Base-by-base conservation (phyloP, 352 stramenopile species). In the Aphanomyces invadans region DNA sequence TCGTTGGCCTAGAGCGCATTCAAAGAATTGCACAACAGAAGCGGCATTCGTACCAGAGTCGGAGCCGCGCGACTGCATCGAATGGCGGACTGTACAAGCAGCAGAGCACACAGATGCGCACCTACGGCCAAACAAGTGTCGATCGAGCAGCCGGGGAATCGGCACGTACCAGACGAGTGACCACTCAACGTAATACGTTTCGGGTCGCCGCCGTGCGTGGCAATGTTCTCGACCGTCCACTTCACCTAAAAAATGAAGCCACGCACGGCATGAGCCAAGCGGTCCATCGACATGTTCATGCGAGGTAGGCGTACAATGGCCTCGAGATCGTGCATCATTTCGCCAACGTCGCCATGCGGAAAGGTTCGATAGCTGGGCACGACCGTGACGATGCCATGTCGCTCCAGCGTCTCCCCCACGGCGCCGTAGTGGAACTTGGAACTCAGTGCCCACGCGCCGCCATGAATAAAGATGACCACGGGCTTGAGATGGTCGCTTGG, bases 321-420 rank as follows among this genome's bases (percentile, higher is more conserved):
- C 33, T 96, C 76, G 15, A 96, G 74, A 74, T 98, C 90, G 42
- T 93, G 56, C 26, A 95, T 76, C 87, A 97, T 97, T 38, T 94
- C 85, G 28, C 85, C 53, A 31, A 97, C 78, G 28, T 81, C 80
- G 2, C 80, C 87, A 11, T 76, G 78, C 0, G 92, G 92, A 71
- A 92, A 97, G 65, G 94, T 96, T 25, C 85, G 74, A 69, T 97
- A 97, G 74, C 96, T 90, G 36, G 94, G 81, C 25, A 96, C 85
- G 31, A 90, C 81, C 26, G 94, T 80, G 21, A 97, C 56, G 38
- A 96, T 77, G 19, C 74, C 79, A 32, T 82, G 74, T 26, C 75
- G 64, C 10, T 62, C 26, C 36, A 91, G 69, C 63, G 80, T 80
- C 61, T 87, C 68, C 9, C 80, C 83, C 23, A 89, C 80, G 17